A percentile compares a stretch with the other conserved stretches of the same genome.
phyloP scores from a whole-genome alignment of 352 stramenopile species.

The Phytophthora ohioensis region DNA sequence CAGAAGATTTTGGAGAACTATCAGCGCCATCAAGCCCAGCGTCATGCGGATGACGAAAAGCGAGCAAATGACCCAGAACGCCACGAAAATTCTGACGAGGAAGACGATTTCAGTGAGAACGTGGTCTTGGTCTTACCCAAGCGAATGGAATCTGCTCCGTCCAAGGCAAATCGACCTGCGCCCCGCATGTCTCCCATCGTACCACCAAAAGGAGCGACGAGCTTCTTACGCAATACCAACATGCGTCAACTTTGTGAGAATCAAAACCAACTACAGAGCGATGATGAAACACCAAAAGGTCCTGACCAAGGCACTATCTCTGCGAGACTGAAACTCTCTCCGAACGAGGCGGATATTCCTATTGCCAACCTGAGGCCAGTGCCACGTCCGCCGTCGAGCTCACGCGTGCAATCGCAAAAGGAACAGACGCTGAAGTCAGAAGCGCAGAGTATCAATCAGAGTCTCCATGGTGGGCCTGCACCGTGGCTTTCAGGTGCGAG shows the following conservation, averaged over 20 bases:
- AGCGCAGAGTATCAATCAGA: not conserved
- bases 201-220: constrained; percentile 22
- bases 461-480: not conserved
- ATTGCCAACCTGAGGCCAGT: constrained; percentile 1
- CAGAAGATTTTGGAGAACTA: constrained; percentile 42
- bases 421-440: constrained; percentile 1
- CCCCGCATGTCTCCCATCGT: constrained; percentile 27
- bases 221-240: constrained; percentile 28
- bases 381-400: constrained; percentile 9
- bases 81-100: constrained; percentile 16
- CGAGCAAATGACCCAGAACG: not conserved
- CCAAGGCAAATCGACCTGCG: constrained; percentile 2
- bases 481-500: constrained; percentile 28
- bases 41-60: not conserved
- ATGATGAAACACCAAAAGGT: not conserved
- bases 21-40: constrained; percentile 24
- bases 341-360: constrained; percentile 27
- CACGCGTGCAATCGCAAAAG: not conserved
- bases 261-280: constrained; percentile 14
- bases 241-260: constrained; percentile 37
- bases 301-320: not conserved
- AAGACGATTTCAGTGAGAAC: constrained; percentile 25
- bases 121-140: constrained; percentile 27
- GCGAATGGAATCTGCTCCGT: constrained; percentile 22
- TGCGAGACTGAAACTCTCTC: constrained; percentile 13